Base-by-base conservation (phyloP, 2,329 filamentous ascomycete species). In the Talaromyces rugulosus region DNA sequence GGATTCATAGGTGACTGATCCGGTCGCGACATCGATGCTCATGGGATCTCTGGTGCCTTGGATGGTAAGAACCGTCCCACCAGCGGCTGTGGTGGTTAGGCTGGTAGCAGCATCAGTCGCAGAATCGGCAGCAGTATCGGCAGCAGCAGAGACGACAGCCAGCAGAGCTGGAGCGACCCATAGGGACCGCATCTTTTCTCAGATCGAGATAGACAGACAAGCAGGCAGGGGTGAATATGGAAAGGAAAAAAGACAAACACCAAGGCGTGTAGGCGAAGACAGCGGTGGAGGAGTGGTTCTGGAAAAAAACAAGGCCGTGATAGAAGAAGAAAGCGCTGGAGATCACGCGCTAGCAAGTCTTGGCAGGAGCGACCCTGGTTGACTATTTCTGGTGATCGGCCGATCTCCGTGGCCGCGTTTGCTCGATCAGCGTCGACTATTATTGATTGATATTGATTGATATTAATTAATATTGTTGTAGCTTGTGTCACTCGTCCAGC, bases 1-100 rank as follows among this genome's bases (percentile, higher is more conserved):
- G 1, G 74, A 73, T 27, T 72, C 59, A 65, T 80, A 80, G 23
- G 64, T 62, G 27, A 78, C 77, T 47, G 3, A 78, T 77, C 8
- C 76, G 75, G 11, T 74, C 55, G 16, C 56, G 7, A 67, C 66
- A 14, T 67, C 63, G 36, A 74, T 71, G 34, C 65, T 66, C 54
- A 67, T 62, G 36, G 69, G 66, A 6, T 69, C 69, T 59, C 69
- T 56, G 30, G 63, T 63, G 28, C 68, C 72, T 28, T 67, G 65
- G 44, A 73, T 59, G 4, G 67, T 69, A 27, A 69, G 62, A 27
- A 64, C 56, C 8, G 63, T 34, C 14, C 59, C 57, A 28, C 63
- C 63, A 40, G 65, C 23, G 7, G 23, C 56, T 4, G 62, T 56
- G 12, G 14, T 54, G 4, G 54, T 33, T n/a, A 44, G n/a, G 6